Evolutionary conservation across 345 rosid species (phyloP).

Genomic region (Eucalyptus victrix): DNA sequence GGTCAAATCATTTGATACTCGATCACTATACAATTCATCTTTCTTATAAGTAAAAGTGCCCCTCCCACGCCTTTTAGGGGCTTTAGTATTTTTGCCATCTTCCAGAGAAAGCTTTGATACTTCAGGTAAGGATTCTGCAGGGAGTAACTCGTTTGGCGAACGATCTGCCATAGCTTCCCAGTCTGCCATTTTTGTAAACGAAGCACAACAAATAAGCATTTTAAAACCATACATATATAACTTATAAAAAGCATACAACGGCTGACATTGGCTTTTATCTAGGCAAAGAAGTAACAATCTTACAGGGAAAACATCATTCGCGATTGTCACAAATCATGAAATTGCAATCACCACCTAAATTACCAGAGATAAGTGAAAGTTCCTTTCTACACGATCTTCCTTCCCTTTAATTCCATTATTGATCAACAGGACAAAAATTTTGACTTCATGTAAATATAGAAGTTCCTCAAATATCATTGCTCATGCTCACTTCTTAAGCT

Average conservation of each 20-base stretch:
- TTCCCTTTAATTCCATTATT: not conserved
- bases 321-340: not conserved
- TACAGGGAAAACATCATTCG: not conserved
- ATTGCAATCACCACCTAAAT: not conserved
- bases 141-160: slow-evolving; percentile 42
- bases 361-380: not conserved
- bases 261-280: not conserved
- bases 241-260: not conserved
- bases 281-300: not conserved
- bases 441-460: not conserved
- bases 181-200: slow-evolving; percentile 24
- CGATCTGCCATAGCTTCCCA: slow-evolving; percentile 88
- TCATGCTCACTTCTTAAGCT: not conserved
- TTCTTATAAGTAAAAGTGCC: slow-evolving; percentile 69
- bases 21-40: slow-evolving; percentile 50
- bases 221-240: not conserved
- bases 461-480: not conserved
- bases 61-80: slow-evolving; percentile 81
- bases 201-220: not conserved
- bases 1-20: slow-evolving; percentile 2
- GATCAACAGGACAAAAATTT: not conserved
- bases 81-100: slow-evolving; percentile 29
- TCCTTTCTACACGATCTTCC: not conserved
- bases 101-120: slow-evolving; percentile 49
- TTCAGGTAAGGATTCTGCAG: slow-evolving; percentile 39